Base-by-base conservation (phyloP, 257 asterid genomes). In the Leptodermis oblonga region DNA sequence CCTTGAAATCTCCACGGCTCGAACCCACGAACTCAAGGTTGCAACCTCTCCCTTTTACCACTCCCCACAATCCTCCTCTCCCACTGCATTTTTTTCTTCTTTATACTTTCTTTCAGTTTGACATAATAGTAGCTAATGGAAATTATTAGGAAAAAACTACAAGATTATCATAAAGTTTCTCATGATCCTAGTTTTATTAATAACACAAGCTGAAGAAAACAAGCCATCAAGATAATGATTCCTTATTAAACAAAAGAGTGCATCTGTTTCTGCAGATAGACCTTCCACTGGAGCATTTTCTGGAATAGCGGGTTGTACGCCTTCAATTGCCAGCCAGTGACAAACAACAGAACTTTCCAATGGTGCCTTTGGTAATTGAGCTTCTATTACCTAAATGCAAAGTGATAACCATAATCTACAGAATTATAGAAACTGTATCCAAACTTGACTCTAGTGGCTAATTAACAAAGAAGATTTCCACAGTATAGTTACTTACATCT, bases 301-400 rank as follows among this genome's bases (percentile, higher is more conserved):
- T 20, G 96, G 98, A 80, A 92, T 87, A 45, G 98, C 94, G 42
- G 98, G 98, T 74, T 92, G 96, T 49, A 87, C 88, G 53, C 98
- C 98, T 77, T 92, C 98, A 61, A 92, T 81, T 65, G 96, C 94
- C 73, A 89, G 79, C 96, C 98, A 92, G 74, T 92, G 98, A 65
- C 90, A 78, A 68, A 82, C 79, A 67, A 92, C 85, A 5, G 95
- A 82, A 30, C 89, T 81, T 71, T 92, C 98, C 68, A 92, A 76
- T 30, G 98, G 98, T 74, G 96, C 96, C 78, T 85, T 92, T 4
- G 96, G 96, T 67, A 89, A 78, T 80, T 96, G 95, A 56, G 96
- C 89, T 86, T 92, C 98, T 69, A 92, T 89, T 71, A 89, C 92
- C 98, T 92, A 51, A 28, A 78, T 42, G 52, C 31, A 71, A 62